A percentile compares a stretch with the other conserved stretches of the same genome.
These are phyloP conservation scores for Lentithecium fluviatile DNA, from an alignment of 495 filamentous ascomycete genomes.

Conservation along the genomic window DNA sequence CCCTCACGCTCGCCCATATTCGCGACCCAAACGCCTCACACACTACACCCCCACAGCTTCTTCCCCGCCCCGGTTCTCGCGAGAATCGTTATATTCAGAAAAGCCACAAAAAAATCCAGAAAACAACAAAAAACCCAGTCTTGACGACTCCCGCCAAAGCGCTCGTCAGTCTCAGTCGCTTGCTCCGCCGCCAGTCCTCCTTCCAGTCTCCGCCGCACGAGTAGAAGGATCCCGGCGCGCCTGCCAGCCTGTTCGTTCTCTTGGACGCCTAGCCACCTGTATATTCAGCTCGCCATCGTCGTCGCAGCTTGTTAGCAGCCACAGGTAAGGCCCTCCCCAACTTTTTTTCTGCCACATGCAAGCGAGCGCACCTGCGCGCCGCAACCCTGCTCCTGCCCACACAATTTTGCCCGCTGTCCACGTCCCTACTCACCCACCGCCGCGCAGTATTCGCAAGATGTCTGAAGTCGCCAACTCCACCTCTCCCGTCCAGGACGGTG, in stretches of 20 bases:
- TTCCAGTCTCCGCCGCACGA: conserved; percentile 4
- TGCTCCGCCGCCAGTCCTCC: conserved; percentile 17
- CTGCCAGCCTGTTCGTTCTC: conserved; percentile 9
- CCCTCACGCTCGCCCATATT: not conserved
- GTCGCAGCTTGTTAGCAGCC: conserved; percentile 5
- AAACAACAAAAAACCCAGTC: conserved; percentile 12
- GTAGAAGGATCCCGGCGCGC: not conserved
- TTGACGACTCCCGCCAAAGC: conserved; percentile 17
- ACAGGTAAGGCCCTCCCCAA: not conserved
- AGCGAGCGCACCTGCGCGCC: not conserved
- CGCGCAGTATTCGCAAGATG: conserved; percentile 49
- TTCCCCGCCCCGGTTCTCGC: not conserved
- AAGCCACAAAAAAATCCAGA: conserved; percentile 24
- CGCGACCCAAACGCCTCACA: not conserved
- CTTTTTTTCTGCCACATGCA: conserved; percentile 16
- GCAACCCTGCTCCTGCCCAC: conserved; percentile 19
- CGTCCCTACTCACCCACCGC: not conserved
- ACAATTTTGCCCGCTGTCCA: conserved; percentile 1
- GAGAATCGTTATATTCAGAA: not conserved
- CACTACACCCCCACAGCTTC: not conserved
- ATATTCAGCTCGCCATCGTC: conserved; percentile 6
- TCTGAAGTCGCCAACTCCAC: conserved; percentile 59
- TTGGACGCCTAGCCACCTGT: conserved; percentile 1
- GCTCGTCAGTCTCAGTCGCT: conserved; percentile 29
- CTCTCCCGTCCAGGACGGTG: conserved; percentile 65